Evolutionary conservation across 2,329 filamentous ascomycete genomes (phyloP), one percentile per base, ranked within the genome.

Genomic region (Periconia macrospinosa): DNA sequence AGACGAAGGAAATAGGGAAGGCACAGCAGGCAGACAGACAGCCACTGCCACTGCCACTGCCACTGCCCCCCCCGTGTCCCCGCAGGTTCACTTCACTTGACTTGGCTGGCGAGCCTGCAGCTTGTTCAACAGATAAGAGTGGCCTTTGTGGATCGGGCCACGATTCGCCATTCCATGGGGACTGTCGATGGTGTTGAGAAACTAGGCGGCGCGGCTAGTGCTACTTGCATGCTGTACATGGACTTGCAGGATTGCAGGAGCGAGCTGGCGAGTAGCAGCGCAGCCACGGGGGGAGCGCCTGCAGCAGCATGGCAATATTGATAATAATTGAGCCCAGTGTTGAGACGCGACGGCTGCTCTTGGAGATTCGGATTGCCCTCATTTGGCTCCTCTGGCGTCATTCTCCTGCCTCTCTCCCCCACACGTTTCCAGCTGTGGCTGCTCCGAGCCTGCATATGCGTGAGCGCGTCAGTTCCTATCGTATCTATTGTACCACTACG

Each of bases 101-200:
- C n/a, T n/a, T n/a, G n/a, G n/a, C n/a, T n/a, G n/a, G n/a, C n/a
- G n/a, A n/a, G n/a, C n/a, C n/a, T 40, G 17, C 35, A 3, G 35
- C 3, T 17, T 3, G 35, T 14, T 17, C 35, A 40, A 40, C 35
- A 40, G 14, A 14, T 40, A 14, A 27, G 23, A 8, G n/a, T n/a
- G n/a, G n/a, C n/a, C n/a, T n/a, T n/a, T n/a, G n/a, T n/a, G n/a
- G n/a, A n/a, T n/a, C n/a, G n/a, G n/a, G n/a, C n/a, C n/a, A n/a
- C n/a, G n/a, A n/a, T n/a, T n/a, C n/a, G n/a, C n/a, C n/a, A n/a
- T n/a, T n/a, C n/a, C n/a, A 27, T 3, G 23, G 33, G 33, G 50
- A 52, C 51, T n/a, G n/a, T n/a, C 50, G 55, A 40, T 64, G 58
- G 61, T 66, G 64, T 67, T 67, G 64, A 67, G 64, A 54, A 54